Evolutionary conservation across 1,284 basidiomycete genomes (phyloP), one percentile per base, ranked within the genome.

Genomic region (Microbotryum lychnidis-dioicae): DNA sequence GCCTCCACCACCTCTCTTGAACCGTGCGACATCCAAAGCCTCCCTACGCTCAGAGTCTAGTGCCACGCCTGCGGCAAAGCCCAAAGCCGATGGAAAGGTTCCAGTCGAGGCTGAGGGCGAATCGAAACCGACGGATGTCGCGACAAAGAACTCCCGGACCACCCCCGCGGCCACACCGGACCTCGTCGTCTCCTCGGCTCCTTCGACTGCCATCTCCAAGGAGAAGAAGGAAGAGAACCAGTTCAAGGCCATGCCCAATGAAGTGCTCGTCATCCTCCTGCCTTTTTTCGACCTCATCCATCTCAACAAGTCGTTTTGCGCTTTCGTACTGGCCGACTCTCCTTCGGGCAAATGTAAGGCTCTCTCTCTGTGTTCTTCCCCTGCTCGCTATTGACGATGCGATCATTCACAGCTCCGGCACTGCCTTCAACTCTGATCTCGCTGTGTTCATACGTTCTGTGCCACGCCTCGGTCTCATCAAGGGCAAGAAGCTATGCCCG

Each of bases 231-330:
- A 49, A 14, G 50, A n/a, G 49, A 42, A 23, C 27, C 62, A 46
- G 7, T 65, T 66, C 50, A 31, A 23, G 2, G 33, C 37, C 10
- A 66, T 70, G 51, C 73, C 73, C 2, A 61, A 64, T 2, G 62
- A 65, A 16, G 54, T 64, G 23, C 44, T 62, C 6, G 68, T 62
- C 18, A 63, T 73, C 21, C 61, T 73, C 25, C 54, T 73, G 6
- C 69, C 72, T 7, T 67, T 73, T 51, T 72, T 67, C 53, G 70
- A 73, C 44, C 58, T 73, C 16, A 51, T 73, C 23, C 66, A 69
- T 37, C 61, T 63, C 46, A 73, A 73, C 67, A 69, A 70, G 52
- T 70, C 67, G 23, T 70, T 71, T 54, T 56, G 64, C 9, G 54
- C 56, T 9, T 52, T 71, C 2, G 54, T 71, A 4, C 66, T 69